These are phyloP conservation scores for Porcisia deanei DNA, from an alignment of 208 protist genomes.

Conservation along the genomic window DNA sequence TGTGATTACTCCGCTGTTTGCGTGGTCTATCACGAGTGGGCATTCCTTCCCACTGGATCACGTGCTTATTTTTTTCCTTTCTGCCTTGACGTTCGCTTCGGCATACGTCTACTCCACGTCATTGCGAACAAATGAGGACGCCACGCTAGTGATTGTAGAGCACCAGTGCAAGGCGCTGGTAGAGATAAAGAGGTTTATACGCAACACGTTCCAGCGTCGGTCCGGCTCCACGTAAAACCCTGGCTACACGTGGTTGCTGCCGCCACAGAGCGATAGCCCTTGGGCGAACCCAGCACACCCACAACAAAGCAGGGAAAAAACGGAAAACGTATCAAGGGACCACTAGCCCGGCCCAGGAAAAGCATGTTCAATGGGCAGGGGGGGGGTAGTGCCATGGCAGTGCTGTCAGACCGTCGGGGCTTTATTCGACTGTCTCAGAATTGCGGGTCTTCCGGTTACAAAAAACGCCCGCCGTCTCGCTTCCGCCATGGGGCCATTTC, in stretches of 20 bases:
- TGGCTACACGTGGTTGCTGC: too few species aligned
- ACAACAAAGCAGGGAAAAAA: background rate
- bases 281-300: too few species aligned
- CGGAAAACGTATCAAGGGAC: background rate
- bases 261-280: background rate
- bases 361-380: too few species aligned
- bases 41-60: slow-evolving; percentile 61
- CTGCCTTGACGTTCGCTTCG: slow-evolving; percentile 15
- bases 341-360: too few species aligned
- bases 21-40: slow-evolving; percentile 44
- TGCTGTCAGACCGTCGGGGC: too few species aligned
- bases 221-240: background rate
- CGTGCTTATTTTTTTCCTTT: slow-evolving; percentile 47
- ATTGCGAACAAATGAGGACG: slow-evolving; percentile 31
- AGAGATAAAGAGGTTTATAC: background rate
- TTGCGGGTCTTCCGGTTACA: too few species aligned
- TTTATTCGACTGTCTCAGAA: too few species aligned
- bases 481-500: too few species aligned
- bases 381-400: too few species aligned
- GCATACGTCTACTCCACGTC: slow-evolving; percentile 16
- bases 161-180: background rate
- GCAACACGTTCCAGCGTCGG: background rate
- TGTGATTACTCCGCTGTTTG: slow-evolving; percentile 54
- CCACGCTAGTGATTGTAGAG: slow-evolving; percentile 20
- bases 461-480: too few species aligned